phyloP scores from a whole-genome alignment of 441 rosid genomes.

The Adansonia gregorii region DNA sequence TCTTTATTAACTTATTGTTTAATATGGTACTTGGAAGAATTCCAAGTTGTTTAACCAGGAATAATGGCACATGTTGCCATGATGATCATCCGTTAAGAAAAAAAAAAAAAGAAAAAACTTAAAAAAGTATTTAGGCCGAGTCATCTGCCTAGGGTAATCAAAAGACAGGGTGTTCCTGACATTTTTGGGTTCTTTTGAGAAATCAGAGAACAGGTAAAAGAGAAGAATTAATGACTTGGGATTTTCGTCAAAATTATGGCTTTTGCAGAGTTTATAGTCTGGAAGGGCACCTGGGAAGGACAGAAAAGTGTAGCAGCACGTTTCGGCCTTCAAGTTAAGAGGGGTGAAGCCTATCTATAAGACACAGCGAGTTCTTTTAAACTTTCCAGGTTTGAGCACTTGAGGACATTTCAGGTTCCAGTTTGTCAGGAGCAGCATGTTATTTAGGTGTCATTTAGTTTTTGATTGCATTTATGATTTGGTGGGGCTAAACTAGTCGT shows the following conservation, averaged over 20 bases:
- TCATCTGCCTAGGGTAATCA: slow-evolving; percentile 3
- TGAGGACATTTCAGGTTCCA: not conserved
- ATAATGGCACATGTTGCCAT: slow-evolving; percentile 36
- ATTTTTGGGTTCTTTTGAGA: slow-evolving; percentile 16
- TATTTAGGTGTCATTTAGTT: not conserved
- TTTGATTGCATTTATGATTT: not conserved
- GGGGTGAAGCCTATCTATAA: not conserved
- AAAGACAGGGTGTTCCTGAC: slow-evolving; percentile 26
- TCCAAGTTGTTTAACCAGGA: slow-evolving; percentile 22
- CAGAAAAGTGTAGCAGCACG: slow-evolving; percentile 17
- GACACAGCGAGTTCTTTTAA: not conserved
- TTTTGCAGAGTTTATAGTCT: not conserved
- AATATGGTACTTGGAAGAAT: slow-evolving; percentile 7
- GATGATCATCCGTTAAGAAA: slow-evolving; percentile 26
- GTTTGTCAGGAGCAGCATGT: not conserved
- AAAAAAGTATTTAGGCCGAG: slow-evolving; percentile 24
- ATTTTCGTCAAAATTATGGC: slow-evolving; percentile 12
- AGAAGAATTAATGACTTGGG: not conserved
- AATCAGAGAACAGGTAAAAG: not conserved
- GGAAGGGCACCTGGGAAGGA: not conserved
- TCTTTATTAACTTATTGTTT: slow-evolving; percentile 16
- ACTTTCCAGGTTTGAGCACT: slow-evolving; percentile 23
- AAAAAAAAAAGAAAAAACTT: not conserved
- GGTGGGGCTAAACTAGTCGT: not conserved
- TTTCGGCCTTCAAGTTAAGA: not conserved